Evolutionary conservation across 83 land plant species (phyloP), one percentile per base, ranked within the genome.

Genomic region (Picea abies): DNA sequence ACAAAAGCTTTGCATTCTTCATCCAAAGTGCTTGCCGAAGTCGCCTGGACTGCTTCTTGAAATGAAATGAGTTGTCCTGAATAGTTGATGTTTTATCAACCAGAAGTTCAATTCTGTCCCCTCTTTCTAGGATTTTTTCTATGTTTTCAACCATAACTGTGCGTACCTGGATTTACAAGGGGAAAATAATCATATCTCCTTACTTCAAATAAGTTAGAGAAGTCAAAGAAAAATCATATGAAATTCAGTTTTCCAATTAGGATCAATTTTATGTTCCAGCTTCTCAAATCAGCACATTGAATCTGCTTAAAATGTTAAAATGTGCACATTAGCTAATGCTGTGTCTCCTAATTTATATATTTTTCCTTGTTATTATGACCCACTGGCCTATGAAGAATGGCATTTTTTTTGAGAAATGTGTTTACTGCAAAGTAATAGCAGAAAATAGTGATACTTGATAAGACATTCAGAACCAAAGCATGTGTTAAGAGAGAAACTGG

Each of bases 101-200:
- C 73, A 97, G 91, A 64, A 97, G 93, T 66, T 96, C 97, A 79
- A 97, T 90, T 29, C 94, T 81, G 60, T 97, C 98, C 78, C 99
- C 99, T 89, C 99, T 93, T 63, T 97, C 98, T 41, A 97, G 82
- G 82, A 97, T 89, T 83, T 95, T 97, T 39, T 97, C 99, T 68
- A 97, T 97, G 82, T 97, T 97, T 41, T 97, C 98, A 73, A 97
- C 98, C 99, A 97, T 97, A 35, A 97, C 93, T 23, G 97, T 90
- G 16, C 94, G 93, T 68, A 97, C 86, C 99, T 96, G 92, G 68
- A 65, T 76, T 76, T 76, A 12, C n/a, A 26, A 49, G 29, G 26
- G 25, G 29, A 25, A 52, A 25, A 14, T 8, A 19, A 47, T 76
- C 26, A 76, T 52, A 56, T 23, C 62, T 58, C 79, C 25, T 76